Conservation (phyloP, 164 flowering plant species). For the Vitis rupestris region DNA sequence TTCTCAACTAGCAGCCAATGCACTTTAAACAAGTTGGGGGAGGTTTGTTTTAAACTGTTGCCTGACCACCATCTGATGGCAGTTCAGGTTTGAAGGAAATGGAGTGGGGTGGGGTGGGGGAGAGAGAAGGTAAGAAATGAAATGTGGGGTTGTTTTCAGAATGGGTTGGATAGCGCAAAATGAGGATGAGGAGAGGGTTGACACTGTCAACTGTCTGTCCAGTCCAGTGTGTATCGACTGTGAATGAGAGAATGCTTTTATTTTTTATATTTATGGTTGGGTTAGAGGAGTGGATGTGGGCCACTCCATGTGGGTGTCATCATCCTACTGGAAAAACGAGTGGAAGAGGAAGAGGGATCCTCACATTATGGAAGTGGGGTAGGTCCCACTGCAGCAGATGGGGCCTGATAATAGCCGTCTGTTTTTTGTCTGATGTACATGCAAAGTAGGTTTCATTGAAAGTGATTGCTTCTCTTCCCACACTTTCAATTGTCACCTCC, state of each 20-base stretch:
- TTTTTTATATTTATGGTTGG: not conserved
- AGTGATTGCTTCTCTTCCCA: slow-evolving; percentile 1
- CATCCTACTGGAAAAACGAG: slow-evolving; percentile 10
- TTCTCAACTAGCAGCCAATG: too few species aligned
- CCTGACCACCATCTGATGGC: too few species aligned
- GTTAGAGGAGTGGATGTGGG: not conserved
- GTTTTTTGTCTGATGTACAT: slow-evolving; percentile 21
- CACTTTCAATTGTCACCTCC: too few species aligned
- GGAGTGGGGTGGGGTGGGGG: not conserved
- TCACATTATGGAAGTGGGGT: slow-evolving; percentile 10
- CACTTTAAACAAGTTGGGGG: too few species aligned
- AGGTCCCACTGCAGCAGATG: slow-evolving; percentile 10
- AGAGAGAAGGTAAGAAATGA: too few species aligned
- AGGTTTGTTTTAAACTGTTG: too few species aligned
- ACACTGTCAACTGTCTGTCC: not conserved
- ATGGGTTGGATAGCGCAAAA: slow-evolving; percentile 13
- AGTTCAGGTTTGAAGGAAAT: not conserved
- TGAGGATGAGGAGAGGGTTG: not conserved
- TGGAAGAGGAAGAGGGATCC: slow-evolving; percentile 1
- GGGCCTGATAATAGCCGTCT: slow-evolving; percentile 13
- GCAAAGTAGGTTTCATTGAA: slow-evolving; percentile 27
- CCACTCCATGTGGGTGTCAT: slow-evolving; percentile 20
- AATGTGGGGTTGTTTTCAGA: slow-evolving; percentile 27
- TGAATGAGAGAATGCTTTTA: too few species aligned
- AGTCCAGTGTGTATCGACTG: too few species aligned